Base-by-base conservation (phyloP, 2,329 filamentous ascomycete genomes). In the Calonectria hawksworthii region DNA sequence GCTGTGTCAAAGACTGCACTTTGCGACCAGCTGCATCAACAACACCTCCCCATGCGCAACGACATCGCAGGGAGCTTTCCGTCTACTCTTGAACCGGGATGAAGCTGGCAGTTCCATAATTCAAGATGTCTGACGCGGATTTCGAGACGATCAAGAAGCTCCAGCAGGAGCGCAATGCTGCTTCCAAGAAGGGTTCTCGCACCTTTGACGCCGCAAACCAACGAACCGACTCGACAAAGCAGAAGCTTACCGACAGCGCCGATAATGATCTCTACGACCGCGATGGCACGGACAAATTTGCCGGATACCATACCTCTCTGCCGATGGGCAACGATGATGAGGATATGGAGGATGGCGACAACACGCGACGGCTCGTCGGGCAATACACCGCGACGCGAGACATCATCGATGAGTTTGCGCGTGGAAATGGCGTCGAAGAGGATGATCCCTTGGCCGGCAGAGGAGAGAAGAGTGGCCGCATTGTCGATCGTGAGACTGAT, bases 371-470 rank as follows among this genome's bases (percentile, higher is more conserved):
- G 74, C 89, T 99, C 75, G 94, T 98, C 41, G 96, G 96, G 77
- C 97, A 99, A 86, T 99, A 99, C 86, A 99, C 97, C 44, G 97
- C 97, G 32, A 96, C 96, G 50, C 94, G 92, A 79, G 93, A 94
- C 66, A 95, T 98, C 87, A 96, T 99, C 83, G 95, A 98, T 83
- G 97, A 99, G 86, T 98, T 98, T 86, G 93, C 96, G 30, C 93
- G 92, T 69, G 96, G 96, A 70, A 90, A 90, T 76, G 96, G 95
- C 54, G 95, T 96, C 32, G 96, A 98, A 84, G 96, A 98, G 86
- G 95, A 96, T 74, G 98, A 99, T 82, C 93, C 96, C 9, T 89
- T 99, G 76, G 90, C 96, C 66, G 94, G 94, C 56, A 92, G 93
- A 79, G 91, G 92, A 79, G 97, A 99, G 88, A 95, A 96, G 86